Evolutionary conservation across 768 basidiomycete species (phyloP), one percentile per base, ranked within the genome.

Genomic region (Leccinum aurantiacum): DNA sequence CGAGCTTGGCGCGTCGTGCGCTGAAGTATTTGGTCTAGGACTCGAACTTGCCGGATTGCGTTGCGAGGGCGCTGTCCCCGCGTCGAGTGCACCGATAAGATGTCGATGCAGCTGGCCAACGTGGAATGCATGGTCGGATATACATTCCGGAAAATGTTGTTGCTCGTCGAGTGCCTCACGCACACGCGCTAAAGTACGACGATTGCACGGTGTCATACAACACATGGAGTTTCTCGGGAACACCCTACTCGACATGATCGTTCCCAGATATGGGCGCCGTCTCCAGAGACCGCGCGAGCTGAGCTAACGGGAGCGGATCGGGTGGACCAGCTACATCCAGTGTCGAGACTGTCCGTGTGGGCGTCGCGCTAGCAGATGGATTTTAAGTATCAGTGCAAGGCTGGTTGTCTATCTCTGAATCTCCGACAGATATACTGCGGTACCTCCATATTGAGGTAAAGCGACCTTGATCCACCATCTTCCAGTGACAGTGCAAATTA

Each of bases 241-340:
- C n/a, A n/a, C n/a, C n/a, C 82, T 91, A 1, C 79, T 90, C 31
- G 89, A 91, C 63, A 89, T 90, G 84, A 71, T 91, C 48, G 84
- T 90, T 52, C 86, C 82, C 17, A 82, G 70, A 82, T 62, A 73
- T 89, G 22, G 79, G 80, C 24, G 77, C 73, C 17, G 81, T 84
- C 22, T 22, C 22, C 35, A 78, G 77, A 77, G 60, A 7, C 70
- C 91, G 33, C 88, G 89, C 2, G 77, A 87, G 19, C 65, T 87
- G 61, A 77, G 72, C 3, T 74, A 86, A 35, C 72, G 91, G 58
- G 86, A 89, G 61, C 83, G 83, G 22, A 82, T 91, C 65, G 80
- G 90, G n/a, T 89, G 19, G 87, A 91, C 66, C 84, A 89, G 35
- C 74, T 85, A 56, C 89, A 92, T 66, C 90, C 90, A 0, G 82